Percentiles rank a stretch among this genome's conserved stretches.
Evolutionary conservation across 495 filamentous ascomycete genomes (phyloP).

Genomic region (Lasiosphaeria miniovina): DNA sequence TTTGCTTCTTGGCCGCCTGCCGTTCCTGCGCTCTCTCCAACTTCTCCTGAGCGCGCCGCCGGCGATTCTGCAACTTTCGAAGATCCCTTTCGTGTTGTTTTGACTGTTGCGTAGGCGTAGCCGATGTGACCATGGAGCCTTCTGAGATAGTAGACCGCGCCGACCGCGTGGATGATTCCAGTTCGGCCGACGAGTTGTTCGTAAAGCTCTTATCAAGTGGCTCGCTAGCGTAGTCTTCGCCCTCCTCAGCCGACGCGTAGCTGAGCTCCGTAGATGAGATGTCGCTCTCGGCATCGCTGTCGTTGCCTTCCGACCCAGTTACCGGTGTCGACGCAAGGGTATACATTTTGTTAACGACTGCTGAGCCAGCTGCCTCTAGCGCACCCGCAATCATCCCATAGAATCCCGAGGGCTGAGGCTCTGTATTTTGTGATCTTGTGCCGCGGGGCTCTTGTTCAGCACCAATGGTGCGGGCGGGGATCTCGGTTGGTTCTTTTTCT

Average conservation of each 20-base stretch:
- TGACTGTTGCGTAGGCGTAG: not conserved
- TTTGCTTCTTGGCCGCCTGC: slow-evolving; percentile 38
- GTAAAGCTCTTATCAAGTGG: slow-evolving; percentile 13
- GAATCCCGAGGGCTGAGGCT: slow-evolving; percentile 47
- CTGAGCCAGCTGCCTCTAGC: slow-evolving; percentile 41
- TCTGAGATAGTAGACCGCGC: slow-evolving; percentile 25
- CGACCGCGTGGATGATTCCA: slow-evolving; percentile 29
- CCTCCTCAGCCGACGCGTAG: slow-evolving; percentile 46
- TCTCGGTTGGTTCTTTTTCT: not conserved
- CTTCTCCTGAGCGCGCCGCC: slow-evolving; percentile 67
- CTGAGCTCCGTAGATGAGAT: slow-evolving; percentile 34
- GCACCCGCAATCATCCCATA: slow-evolving; percentile 51
- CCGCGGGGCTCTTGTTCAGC: not conserved
- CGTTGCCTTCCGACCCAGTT: slow-evolving; percentile 30
- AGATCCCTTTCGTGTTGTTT: slow-evolving; percentile 67
- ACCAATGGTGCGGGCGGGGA: not conserved
- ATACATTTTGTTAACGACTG: slow-evolving; percentile 36
- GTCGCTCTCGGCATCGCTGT: slow-evolving; percentile 20
- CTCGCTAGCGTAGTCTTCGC: not conserved
- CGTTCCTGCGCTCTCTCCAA: slow-evolving; percentile 52
- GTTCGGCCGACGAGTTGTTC: slow-evolving; percentile 20
- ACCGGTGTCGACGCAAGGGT: slow-evolving; percentile 29
- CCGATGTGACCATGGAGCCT: slow-evolving; percentile 8
- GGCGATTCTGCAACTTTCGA: slow-evolving; percentile 67
- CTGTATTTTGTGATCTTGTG: slow-evolving; percentile 24